Base-by-base conservation (phyloP, 306 rosid genomes). In the Cicer chorassanicum region DNA sequence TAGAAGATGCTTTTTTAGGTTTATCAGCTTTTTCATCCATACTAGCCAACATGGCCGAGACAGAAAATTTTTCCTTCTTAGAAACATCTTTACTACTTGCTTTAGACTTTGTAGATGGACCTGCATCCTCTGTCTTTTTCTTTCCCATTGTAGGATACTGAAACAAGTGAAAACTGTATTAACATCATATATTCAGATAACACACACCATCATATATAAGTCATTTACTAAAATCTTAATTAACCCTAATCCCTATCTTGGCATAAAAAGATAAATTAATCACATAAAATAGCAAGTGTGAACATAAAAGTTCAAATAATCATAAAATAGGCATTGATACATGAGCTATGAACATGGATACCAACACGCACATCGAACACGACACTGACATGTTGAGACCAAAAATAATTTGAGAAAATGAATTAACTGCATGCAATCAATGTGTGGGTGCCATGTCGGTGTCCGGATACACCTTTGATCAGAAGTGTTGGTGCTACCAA, bases 51-150 rank as follows among this genome's bases (percentile, higher is more conserved):
- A 45, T 21, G 21, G 56, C 72, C 21, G 72, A 67, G 56, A 67
- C 72, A 7, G 72, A 45, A 13, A 67, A 0, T 24, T 67, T 67
- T 67, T 67, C 72, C 57, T 21, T 67, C 57, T 67, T 67, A 45
- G 72, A 0, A 44, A 8, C 41, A 45, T 67, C 72, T 45, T 67
- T 67, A 19, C 56, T 24, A 24, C 72, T 29, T 11, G 57, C 56
- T 36, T 67, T 67, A 19, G 41, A 3, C 53, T 65, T 65, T 6
- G 71, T 4, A 19, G 71, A 44, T 11, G 55, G 16, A 3, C 71
- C 71, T 19, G 72, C 72, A 45, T 67, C 72, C 6, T 67, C 57
- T 67, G 56, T 12, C 72, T 67, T 67, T 67, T 67, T 67, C 72
- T 34, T 67, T 12, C 72, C 72, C 72, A 67, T 67, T 11, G 21